Base-by-base conservation (phyloP, 78 protist species). In the Cavenderia fasciculata region DNA sequence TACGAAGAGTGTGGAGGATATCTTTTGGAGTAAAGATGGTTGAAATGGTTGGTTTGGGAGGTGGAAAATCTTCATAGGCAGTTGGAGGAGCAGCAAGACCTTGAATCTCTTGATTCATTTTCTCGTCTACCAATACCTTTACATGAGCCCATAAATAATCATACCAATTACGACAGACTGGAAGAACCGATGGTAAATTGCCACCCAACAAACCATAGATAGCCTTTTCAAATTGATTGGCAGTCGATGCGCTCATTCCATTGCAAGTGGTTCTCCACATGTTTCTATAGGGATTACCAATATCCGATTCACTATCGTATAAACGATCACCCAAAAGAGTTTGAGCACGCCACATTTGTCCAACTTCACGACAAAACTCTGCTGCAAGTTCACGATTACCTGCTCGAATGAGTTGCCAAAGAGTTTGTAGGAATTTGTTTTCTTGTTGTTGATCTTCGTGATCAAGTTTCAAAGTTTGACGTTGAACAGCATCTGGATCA, bases 291-390 rank as follows among this genome's bases (percentile, higher is more conserved):
- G 90, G 90, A 38, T 82, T 82, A 57, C 90, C 90, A 27, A 68
- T 54, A 10, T 36, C 47, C 1, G 6, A 2, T 21, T 82, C 78
- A 2, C 49, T 31, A 18, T 51, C 47, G 41, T 40, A 61, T 7
- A 40, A 33, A 0, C 27, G 16, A 2, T 52, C 46, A 0, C 90
- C 90, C 18, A 82, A 27, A 0, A 82, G 57, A 8, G 90, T 56
- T 21, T 82, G 90, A 0, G 90, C 90, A 40, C 90, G 59, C 90
- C 90, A 82, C 25, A 34, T 59, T 29, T 82, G 78, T 3, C 71
- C 78, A 8, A 68, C 71, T 6, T 10, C 4, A 21, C 29, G 10
- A 44, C 90, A 82, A 54, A 56, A 68, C 40, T 52, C 54, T 6
- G 44, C 36, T 0, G 90, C 90, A 27, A 62, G 25, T n/a, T 68